A percentile compares a stretch with the other conserved stretches of the same genome.
Evolutionary conservation across 2,329 filamentous ascomycete genomes (phyloP).

Genomic region (Epichloe gansuensis): DNA sequence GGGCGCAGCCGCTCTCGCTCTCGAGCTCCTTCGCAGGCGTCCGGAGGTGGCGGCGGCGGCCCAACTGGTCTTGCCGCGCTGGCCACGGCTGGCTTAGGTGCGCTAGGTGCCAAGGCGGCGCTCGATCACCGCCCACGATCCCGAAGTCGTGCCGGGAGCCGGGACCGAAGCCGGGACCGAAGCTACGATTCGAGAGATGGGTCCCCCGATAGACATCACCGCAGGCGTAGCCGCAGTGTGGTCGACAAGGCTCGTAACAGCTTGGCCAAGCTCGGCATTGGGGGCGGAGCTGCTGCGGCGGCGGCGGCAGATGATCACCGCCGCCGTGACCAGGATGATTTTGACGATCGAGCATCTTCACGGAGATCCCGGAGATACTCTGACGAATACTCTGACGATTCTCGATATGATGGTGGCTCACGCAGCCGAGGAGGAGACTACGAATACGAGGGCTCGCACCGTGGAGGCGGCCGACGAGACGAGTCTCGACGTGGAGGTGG

Average conservation of each 20-base stretch:
- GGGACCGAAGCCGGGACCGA: conserved; percentile 34
- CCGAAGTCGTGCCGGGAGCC: conserved; percentile 36
- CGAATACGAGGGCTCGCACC: conserved; percentile 32
- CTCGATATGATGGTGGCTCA: conserved; percentile 19
- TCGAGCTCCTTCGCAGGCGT: conserved; percentile 42
- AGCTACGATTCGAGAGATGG: conserved; percentile 29
- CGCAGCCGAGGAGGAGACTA: conserved; percentile 30
- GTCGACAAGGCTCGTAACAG: conserved; percentile 48
- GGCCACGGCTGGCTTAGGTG: conserved; percentile 48
- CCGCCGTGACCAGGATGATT: conserved; percentile 31
- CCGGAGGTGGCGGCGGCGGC: conserved; percentile 28
- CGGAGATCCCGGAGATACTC: conserved; percentile 28
- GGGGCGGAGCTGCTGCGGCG: conserved; percentile 28
- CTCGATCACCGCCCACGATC: conserved; percentile 37
- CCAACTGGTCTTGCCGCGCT: conserved; percentile 46
- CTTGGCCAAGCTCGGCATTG: conserved; percentile 48
- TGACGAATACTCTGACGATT: conserved; percentile 34
- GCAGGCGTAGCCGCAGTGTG: conserved; percentile 51
- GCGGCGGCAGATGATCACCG: conserved; percentile 25
- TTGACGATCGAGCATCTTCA: conserved; percentile 26
- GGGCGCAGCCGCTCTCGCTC: conserved; percentile 60
- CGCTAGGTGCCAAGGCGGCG: conserved; percentile 48
- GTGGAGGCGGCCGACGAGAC: conserved; percentile 26
- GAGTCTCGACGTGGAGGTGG: conserved; percentile 21
- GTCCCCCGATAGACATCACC: conserved; percentile 29